phyloP scores from a whole-genome alignment of 1,284 basidiomycete species.

The Sanguinoderma infundibulare region DNA sequence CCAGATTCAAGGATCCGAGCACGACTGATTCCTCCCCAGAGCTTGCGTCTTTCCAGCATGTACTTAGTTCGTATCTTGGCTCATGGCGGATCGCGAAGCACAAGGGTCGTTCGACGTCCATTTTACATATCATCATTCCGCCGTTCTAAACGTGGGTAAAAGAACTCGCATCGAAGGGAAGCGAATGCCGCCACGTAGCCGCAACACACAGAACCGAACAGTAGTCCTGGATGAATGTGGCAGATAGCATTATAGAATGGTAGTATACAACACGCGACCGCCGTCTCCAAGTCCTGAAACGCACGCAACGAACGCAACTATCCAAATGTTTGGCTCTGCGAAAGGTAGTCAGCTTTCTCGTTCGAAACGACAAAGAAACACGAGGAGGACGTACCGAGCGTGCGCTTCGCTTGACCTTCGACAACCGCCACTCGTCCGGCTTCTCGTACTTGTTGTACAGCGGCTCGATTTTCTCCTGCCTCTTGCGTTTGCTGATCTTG shows the following conservation, averaged over 20 bases:
- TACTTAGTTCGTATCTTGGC: background rate
- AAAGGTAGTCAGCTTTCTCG: constrained; percentile 24
- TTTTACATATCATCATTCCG: background rate
- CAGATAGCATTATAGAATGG: constrained; percentile 21
- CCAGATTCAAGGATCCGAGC: background rate
- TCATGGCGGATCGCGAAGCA: background rate
- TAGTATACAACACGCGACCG: constrained; percentile 19
- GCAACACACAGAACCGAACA: background rate
- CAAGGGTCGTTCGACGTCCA: constrained; percentile 1
- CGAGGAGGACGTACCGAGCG: constrained; percentile 65
- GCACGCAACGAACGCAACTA: constrained; percentile 37
- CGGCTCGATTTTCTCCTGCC: constrained; percentile 96
- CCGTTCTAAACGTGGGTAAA: constrained; percentile 8
- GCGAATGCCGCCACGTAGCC: background rate
- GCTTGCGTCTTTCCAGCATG: constrained; percentile 1
- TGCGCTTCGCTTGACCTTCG: constrained; percentile 86
- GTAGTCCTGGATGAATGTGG: constrained; percentile 6
- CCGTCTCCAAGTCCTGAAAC: constrained; percentile 9
- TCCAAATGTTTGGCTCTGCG: constrained; percentile 81
- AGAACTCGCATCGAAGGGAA: constrained; percentile 8
- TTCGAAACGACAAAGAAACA: background rate
- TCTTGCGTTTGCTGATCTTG: constrained; percentile 97
- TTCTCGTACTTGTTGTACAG: constrained; percentile 90
- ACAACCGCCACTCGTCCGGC: constrained; percentile 89
- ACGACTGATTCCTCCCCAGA: background rate